Conservation (phyloP, 2,329 filamentous ascomycete genomes). For the Penicillium vulpinum region DNA sequence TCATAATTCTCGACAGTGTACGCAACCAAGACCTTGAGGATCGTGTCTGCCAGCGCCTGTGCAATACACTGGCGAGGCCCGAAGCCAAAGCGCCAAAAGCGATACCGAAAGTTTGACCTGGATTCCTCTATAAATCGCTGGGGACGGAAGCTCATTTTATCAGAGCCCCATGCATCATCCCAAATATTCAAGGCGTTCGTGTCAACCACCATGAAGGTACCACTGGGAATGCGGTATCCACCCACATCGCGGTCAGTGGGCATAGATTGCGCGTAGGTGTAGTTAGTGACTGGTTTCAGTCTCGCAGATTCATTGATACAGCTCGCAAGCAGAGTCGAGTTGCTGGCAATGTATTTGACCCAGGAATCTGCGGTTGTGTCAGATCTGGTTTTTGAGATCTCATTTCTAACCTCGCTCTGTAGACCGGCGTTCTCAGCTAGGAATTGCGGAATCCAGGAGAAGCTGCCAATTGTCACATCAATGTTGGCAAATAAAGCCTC, state of each 20-base stretch:
- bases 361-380: slow-evolving; percentile 17
- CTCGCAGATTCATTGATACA: slow-evolving; percentile 46
- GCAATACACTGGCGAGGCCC: slow-evolving; percentile 8
- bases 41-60: slow-evolving; percentile 3
- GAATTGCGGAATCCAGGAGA: slow-evolving; percentile 49
- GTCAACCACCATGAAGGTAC: slow-evolving; percentile 47
- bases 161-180: slow-evolving; percentile 43
- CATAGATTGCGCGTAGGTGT: slow-evolving; percentile 44
- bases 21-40: neutral
- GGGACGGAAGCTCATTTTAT: slow-evolving; percentile 39
- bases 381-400: neutral
- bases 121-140: slow-evolving; percentile 17
- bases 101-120: slow-evolving; percentile 3
- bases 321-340: slow-evolving; percentile 30
- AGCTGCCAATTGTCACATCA: slow-evolving; percentile 47
- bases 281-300: slow-evolving; percentile 43
- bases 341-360: slow-evolving; percentile 28
- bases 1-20: neutral
- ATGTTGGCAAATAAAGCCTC: slow-evolving; percentile 52
- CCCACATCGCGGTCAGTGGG: slow-evolving; percentile 37
- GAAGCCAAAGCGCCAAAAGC: slow-evolving; percentile 8
- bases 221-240: slow-evolving; percentile 40
- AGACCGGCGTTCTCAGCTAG: slow-evolving; percentile 39
- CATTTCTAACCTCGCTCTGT: slow-evolving; percentile 31
- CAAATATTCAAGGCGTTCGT: slow-evolving; percentile 46